Base-by-base conservation (phyloP, 768 basidiomycete species). In the Mycena latifolia region DNA sequence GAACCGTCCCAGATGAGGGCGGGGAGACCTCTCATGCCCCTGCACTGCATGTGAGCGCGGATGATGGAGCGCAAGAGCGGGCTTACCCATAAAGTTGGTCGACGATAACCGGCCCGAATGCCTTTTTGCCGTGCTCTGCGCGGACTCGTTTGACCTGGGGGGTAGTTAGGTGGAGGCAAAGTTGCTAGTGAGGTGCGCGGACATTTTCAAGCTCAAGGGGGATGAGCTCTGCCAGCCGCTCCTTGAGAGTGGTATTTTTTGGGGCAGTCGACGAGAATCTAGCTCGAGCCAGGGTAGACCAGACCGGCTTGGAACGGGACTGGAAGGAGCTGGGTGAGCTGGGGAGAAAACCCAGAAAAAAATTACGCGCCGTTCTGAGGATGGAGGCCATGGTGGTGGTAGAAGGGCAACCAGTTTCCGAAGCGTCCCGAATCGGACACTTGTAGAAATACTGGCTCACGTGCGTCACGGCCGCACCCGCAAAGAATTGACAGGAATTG, bases 1-100 rank as follows among this genome's bases (percentile, higher is more conserved):
- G 97, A 99, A 66, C 93, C 97, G 70, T 99, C 97, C 97, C 97
- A 99, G 72, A 99, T 95, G 71, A 99, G 89, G 57, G 95, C 96
- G 70, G 96, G 93, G 52, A 94, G 86, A 67, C 93, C 92, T 67
- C 93, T 85, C 92, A 95, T 94, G 58, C 94, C 93, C 71, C 93
- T 95, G 66, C 1, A 70, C 48, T 28, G 52, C 37, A 63, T 56
- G 64, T 51, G 48, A 69, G 61, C 55, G 51, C 28, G n/a, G 61
- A 50, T 28, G 43, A 33, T 27, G 11, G 33, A 43, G 37, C 61
- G 11, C 11, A 28, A 45, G 50, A 62, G 24, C 25, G 47, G 31
- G 60, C 86, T 62, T 75, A 89, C 93, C 95, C 95, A 77, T 95
- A 94, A 71, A 96, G 88, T 77, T 96, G 94, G 79, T 96, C 93